These are phyloP conservation scores for Diaporthe amygdali DNA, from an alignment of 2,329 filamentous ascomycete species.

Conservation along the genomic window DNA sequence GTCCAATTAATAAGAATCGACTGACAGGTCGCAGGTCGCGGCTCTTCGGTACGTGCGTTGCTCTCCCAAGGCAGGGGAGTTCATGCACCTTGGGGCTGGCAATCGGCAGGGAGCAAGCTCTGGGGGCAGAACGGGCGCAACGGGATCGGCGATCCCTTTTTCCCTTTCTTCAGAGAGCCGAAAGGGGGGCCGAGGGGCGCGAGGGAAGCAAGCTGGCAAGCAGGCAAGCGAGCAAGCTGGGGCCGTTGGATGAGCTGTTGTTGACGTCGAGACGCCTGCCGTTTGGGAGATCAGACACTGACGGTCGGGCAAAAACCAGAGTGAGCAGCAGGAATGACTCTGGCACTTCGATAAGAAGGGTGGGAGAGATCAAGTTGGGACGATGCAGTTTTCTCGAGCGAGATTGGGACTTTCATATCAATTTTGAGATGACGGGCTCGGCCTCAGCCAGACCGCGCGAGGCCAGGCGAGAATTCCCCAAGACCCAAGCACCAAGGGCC, in stretches of 20 bases:
- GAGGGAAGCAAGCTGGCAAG: no score
- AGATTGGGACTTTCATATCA: constrained; percentile 13
- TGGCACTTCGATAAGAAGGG: neutral
- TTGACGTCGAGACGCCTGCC: constrained; percentile 7
- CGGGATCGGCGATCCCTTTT: constrained; percentile 8
- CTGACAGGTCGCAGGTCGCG: neutral
- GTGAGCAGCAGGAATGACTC: neutral
- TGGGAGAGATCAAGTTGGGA: neutral
- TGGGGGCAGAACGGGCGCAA: neutral
- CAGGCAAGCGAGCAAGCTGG: no score
- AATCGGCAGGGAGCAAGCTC: neutral
- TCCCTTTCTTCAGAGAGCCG: constrained; percentile 3
- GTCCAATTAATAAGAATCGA: constrained; percentile 10
- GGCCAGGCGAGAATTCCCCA: neutral
- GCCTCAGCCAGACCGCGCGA: constrained; percentile 3
- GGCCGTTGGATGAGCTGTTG: no score
- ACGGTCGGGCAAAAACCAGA: neutral
- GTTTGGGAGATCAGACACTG: constrained; percentile 7
- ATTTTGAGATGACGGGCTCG: constrained; percentile 10
- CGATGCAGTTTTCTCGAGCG: neutral
- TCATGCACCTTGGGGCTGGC: neutral
- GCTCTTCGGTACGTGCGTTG: neutral
- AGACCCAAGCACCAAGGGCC: neutral
- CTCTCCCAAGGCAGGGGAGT: neutral
- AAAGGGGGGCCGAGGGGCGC: neutral